phyloP scores from a whole-genome alignment of 306 rosid species.

The Corylus heterophylla region DNA sequence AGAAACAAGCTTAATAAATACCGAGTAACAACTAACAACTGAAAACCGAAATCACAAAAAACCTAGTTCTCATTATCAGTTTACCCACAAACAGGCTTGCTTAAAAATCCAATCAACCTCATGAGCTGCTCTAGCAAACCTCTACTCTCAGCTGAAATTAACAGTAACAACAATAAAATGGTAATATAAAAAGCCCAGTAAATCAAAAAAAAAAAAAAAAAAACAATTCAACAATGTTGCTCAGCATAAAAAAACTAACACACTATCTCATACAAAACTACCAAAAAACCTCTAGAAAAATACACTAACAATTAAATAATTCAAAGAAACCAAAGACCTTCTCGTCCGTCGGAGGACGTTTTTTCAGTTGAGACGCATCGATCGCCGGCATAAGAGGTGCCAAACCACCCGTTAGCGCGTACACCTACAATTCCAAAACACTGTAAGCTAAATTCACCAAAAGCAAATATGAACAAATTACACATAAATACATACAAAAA shows the following conservation, averaged over 20 bases:
- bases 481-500: not conserved
- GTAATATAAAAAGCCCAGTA: not conserved
- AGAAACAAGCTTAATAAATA: not conserved
- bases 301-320: not conserved
- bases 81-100: not conserved
- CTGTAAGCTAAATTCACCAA: conserved; percentile 4
- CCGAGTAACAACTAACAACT: not conserved
- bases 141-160: not conserved
- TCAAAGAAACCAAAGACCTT: conserved; percentile 47
- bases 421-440: conserved; percentile 56
- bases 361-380: conserved; percentile 71
- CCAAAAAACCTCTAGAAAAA: not conserved
- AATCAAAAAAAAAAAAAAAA: not conserved
- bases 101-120: not conserved
- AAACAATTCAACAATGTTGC: not conserved
- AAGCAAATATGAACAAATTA: not conserved
- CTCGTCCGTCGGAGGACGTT: conserved; percentile 65
- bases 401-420: conserved; percentile 93
- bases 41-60: not conserved
- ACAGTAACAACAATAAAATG: not conserved
- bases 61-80: not conserved
- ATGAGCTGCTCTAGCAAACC: not conserved
- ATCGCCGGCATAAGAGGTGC: conserved; percentile 89
- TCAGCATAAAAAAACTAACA: not conserved
- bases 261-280: not conserved